These are phyloP conservation scores for Ogataea ganodermae DNA, from an alignment of 805 yeast species.

Conservation along the genomic window DNA sequence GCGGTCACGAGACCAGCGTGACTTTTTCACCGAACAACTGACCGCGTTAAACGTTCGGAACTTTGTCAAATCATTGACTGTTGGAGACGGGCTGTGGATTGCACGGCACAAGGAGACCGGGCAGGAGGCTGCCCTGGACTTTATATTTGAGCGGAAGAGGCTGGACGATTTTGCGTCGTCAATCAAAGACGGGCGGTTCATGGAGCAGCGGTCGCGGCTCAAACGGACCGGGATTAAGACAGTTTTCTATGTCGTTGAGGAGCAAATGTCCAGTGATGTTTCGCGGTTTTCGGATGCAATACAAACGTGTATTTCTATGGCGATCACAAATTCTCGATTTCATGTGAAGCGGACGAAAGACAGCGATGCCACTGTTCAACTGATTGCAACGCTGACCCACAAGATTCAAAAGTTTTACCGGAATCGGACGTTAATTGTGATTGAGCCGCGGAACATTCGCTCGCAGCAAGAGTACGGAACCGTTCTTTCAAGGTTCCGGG, in stretches of 20 bases:
- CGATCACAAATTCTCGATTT: slow-evolving; percentile 65
- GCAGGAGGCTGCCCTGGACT: slow-evolving; percentile 70
- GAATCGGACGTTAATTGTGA: slow-evolving; percentile 45
- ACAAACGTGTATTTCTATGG: slow-evolving; percentile 73
- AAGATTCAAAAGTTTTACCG: slow-evolving; percentile 43
- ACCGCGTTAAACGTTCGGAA: slow-evolving; percentile 47
- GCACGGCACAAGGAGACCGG: slow-evolving; percentile 64
- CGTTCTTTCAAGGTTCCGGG: slow-evolving; percentile 44
- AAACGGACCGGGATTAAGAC: slow-evolving; percentile 66
- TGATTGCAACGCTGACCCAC: slow-evolving; percentile 51
- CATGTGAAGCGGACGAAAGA: slow-evolving; percentile 66
- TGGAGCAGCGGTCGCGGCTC: slow-evolving; percentile 82
- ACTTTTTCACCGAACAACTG: slow-evolving; percentile 63
- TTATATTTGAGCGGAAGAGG: slow-evolving; percentile 87
- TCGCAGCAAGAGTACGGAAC: slow-evolving; percentile 52
- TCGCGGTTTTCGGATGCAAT: slow-evolving; percentile 61
- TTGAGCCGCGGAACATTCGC: slow-evolving; percentile 51
- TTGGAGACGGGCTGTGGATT: slow-evolving; percentile 91
- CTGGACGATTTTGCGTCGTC: slow-evolving; percentile 82
- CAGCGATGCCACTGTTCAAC: slow-evolving; percentile 72
- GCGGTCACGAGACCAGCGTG: slow-evolving; percentile 65
- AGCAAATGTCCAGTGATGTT: slow-evolving; percentile 50
- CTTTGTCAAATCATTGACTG: slow-evolving; percentile 59
- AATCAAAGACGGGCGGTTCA: slow-evolving; percentile 84
- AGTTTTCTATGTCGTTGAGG: slow-evolving; percentile 80